Evolutionary conservation across 2,329 filamentous ascomycete genomes (phyloP).

Genomic region (Lomentospora prolificans): DNA sequence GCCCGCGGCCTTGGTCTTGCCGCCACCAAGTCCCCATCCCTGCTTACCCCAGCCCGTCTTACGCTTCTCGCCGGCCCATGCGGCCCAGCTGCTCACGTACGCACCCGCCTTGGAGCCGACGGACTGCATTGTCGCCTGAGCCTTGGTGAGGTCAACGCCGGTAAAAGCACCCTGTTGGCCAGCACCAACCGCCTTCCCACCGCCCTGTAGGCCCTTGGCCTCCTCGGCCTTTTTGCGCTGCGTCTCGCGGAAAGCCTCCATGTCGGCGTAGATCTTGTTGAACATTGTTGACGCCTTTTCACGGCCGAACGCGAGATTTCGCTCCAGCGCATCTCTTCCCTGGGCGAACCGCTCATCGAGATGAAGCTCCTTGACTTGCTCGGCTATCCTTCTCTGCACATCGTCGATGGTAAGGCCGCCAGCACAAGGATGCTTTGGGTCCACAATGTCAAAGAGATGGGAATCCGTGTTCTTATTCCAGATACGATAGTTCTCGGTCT

Average conservation of each 20-base stretch:
- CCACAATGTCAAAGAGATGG: slow-evolving; percentile 87
- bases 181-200: not conserved
- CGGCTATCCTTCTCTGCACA: slow-evolving; percentile 77
- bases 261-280: slow-evolving; percentile 81
- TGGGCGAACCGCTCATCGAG: slow-evolving; percentile 82
- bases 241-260: slow-evolving; percentile 53
- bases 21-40: not conserved
- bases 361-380: slow-evolving; percentile 89
- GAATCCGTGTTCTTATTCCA: slow-evolving; percentile 75
- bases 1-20: not conserved
- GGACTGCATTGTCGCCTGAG: slow-evolving; percentile 35
- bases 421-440: slow-evolving; percentile 86
- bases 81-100: slow-evolving; percentile 60
- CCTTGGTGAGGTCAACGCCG: slow-evolving; percentile 25
- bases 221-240: slow-evolving; percentile 32
- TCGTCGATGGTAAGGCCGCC: slow-evolving; percentile 91
- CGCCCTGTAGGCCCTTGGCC: slow-evolving; percentile 14
- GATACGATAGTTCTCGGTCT: slow-evolving; percentile 83
- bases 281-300: slow-evolving; percentile 83
- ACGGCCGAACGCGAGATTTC: slow-evolving; percentile 77
- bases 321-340: slow-evolving; percentile 75
- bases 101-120: slow-evolving; percentile 48
- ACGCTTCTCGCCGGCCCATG: slow-evolving; percentile 67
- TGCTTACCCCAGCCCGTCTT: slow-evolving; percentile 34
- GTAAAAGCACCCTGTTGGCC: slow-evolving; percentile 12